Evolutionary conservation across 2,329 filamentous ascomycete species (phyloP), one percentile per base, ranked within the genome.

Genomic region (Fusarium brevicatenulatum): DNA sequence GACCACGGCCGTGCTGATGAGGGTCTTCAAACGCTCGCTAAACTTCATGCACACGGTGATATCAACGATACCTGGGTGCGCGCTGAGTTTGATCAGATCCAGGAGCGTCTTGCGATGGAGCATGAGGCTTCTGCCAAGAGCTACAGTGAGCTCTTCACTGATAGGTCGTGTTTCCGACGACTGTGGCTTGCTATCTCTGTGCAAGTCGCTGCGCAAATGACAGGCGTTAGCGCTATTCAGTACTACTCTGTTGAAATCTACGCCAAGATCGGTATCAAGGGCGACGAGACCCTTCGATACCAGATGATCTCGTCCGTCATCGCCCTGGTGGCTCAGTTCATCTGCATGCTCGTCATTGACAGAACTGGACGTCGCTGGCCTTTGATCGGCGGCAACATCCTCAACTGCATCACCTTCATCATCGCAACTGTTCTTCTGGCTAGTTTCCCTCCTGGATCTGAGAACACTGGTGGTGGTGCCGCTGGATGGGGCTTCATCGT

Each of bases 151-250:
- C 85, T 94, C 1, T 92, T 94, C 82, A 89, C 81, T 18, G 72
- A 78, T 60, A 82, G 79, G 39, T 90, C 91, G 2, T 90, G 87
- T 25, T 92, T 93, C 85, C 90, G 92, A 30, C 88, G 92, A 23
- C 85, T 94, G 15, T 90, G 93, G 78, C 84, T 94, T 23, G 91
- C 89, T 59, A 89, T 87, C 76, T 86, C 91, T 1, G 83, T 93
- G 3, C 92, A 94, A 79, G 92, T 90, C 2, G 89, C 88, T 1
- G 85, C 91, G 6, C 92, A 94, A 77, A 93, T 94, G 91, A 94
- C 92, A 0, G 92, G 92, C 71, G 91, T 92, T 2, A 89, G 87
- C 1, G 90, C 91, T 6, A 93, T 94, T 73, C 92, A 94, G 77
- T 94, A 94, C 80, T 94, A 91, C 80, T 91, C 89, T 0, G 87